Base-by-base conservation (phyloP, 768 basidiomycete genomes). In the Auricularia sp. region DNA sequence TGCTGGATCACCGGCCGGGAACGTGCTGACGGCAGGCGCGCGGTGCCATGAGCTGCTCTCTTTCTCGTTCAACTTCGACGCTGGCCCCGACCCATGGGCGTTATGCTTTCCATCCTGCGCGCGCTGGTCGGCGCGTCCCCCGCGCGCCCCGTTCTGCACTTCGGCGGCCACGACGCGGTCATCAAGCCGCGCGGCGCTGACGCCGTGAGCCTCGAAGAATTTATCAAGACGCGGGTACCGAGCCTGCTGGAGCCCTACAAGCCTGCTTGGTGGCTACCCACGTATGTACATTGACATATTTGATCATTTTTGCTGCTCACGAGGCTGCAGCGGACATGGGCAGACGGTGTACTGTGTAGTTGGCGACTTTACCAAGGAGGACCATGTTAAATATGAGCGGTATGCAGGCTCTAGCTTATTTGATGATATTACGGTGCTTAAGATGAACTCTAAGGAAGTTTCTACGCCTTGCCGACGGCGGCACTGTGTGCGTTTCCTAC, bases 401-500 rank as follows among this genome's bases (percentile, higher is more conserved):
- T 76, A n/a, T n/a, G n/a, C n/a, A n/a, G n/a, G n/a, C n/a, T n/a
- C n/a, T n/a, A n/a, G n/a, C n/a, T n/a, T n/a, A n/a, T n/a, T n/a
- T n/a, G n/a, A n/a, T n/a, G n/a, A n/a, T n/a, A n/a, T n/a, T n/a
- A n/a, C n/a, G n/a, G n/a, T n/a, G n/a, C n/a, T n/a, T n/a, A n/a
- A n/a, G n/a, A n/a, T n/a, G n/a, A n/a, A n/a, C n/a, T n/a, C n/a
- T n/a, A 42, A 75, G 78, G 45, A 73, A 75, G 42, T 70, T 75
- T 33, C 67, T 81, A 3, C 68, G 76, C 2, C 66, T 77, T 0
- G 76, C 76, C 0, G 79, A 80, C 66, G 77, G 78, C 8, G 80
- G 80, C 0, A 77, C 76, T 0, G 68, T 81, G 65, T 39, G n/a
- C n/a, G n/a, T n/a, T n/a, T n/a, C n/a, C n/a, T n/a, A n/a, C n/a